These are phyloP conservation scores for Fusarium albosuccineum DNA, from an alignment of 2,329 filamentous ascomycete genomes.

Conservation along the genomic window DNA sequence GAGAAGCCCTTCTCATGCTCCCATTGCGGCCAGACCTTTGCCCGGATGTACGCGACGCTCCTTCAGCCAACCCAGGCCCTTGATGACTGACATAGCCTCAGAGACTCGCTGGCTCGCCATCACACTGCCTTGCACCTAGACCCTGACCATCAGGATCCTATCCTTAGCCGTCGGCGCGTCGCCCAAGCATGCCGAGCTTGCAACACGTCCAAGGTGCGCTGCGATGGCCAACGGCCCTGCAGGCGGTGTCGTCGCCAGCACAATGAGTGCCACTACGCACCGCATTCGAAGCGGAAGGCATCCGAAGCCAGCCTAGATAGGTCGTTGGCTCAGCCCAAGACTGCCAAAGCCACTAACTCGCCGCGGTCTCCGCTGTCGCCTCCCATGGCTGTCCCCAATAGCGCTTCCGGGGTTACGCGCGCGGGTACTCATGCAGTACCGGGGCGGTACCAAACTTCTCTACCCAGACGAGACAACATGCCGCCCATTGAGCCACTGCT, in stretches of 20 bases:
- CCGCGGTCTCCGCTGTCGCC: conserved; percentile 7
- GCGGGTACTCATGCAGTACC: neutral
- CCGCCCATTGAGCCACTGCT: conserved; percentile 1
- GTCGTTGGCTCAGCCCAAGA: neutral
- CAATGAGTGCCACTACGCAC: conserved; percentile 12
- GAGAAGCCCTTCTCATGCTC: conserved; percentile 17
- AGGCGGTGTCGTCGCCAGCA: conserved; percentile 11
- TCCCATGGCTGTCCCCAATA: conserved; percentile 1
- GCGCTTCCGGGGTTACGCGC: neutral
- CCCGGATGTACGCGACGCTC: conserved; percentile 7
- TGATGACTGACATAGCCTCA: neutral
- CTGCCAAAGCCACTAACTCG: neutral
- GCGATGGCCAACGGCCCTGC: neutral
- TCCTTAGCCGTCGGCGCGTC: conserved; percentile 2
- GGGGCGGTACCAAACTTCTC: too few species aligned
- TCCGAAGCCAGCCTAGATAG: conserved; percentile 1
- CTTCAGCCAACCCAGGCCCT: too few species aligned
- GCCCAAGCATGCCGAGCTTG: conserved; percentile 15
- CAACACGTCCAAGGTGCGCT: conserved; percentile 2
- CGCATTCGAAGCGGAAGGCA: conserved; percentile 13
- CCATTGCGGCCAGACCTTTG: conserved; percentile 18
- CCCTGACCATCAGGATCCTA: neutral
- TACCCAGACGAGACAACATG: neutral
- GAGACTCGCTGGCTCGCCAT: conserved; percentile 16
- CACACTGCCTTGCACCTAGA: conserved; percentile 9